Base-by-base conservation (phyloP, 2,329 filamentous ascomycete species). In the Ophiostoma novo-ulmi region DNA sequence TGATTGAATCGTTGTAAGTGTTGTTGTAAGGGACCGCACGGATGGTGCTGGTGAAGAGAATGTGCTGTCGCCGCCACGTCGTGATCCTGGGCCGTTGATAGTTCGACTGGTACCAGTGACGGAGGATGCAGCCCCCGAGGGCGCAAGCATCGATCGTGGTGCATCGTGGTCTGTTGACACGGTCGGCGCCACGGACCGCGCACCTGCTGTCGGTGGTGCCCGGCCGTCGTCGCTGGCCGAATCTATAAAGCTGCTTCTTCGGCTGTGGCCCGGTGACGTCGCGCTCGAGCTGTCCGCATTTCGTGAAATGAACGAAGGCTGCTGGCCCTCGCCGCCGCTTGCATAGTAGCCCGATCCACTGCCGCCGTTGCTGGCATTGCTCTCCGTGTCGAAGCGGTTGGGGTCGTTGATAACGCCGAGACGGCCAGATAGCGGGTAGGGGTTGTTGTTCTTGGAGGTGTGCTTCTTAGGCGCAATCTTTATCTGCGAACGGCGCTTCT, bases 41-140 rank as follows among this genome's bases (percentile, higher is more conserved):
- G 91, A 94, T 36, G 91, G 91, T 44, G 91, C 90, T 1, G 92
- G 91, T 14, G 91, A 94, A 22, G 91, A 94, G 78, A 94, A 94
- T 52, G 91, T 93, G 81, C 88, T 90, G 79, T 89, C 87, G 70
- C 84, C 90, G 71, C 92, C 92, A 75, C 91, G 87, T 71, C 88
- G 86, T 67, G 85, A 87, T 5, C 68, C 61, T 64, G 85, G 77
- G 11, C 88, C 89, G 38, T 87, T 89, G 2, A 85, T 82, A 7
- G 91, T 93, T 52, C 87, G 86, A 76, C 85, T 89, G 17, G 93
- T 97, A 14, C 91, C 93, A 22, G 92, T 87, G 26, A 88, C 79
- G 1, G 87, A 88, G 55, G 87, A 87, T 39, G 85, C 72, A 1
- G 73, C 83, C 36, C 84, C 84, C 75, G 93, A 97, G 61, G 91